Conservation (phyloP, 192 early-diverging fungal genomes). For the Obelidium mucronatum region DNA sequence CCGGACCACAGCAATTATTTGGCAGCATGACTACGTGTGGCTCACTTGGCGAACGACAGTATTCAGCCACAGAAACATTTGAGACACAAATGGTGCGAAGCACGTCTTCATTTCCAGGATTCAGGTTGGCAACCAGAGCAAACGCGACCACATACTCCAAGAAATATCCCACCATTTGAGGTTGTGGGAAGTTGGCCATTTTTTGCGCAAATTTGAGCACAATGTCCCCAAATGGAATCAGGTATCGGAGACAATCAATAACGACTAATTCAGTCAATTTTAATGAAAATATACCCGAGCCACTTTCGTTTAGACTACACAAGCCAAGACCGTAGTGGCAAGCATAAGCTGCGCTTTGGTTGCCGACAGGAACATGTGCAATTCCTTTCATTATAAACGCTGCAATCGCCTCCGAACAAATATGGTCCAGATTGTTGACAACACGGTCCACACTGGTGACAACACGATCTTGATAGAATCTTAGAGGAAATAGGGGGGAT, state of each 20-base stretch:
- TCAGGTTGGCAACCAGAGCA: conserved; percentile 37
- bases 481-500: conserved; percentile 31
- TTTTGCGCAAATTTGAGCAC: neutral
- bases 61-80: conserved; percentile 8
- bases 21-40: too few species aligned
- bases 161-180: conserved; percentile 44
- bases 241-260: conserved; percentile 38
- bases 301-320: conserved; percentile 1
- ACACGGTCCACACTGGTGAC: conserved; percentile 15
- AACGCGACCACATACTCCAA: conserved; percentile 46
- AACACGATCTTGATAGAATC: conserved; percentile 41
- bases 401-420: conserved; percentile 28
- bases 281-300: conserved; percentile 6
- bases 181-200: conserved; percentile 11
- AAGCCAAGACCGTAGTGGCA: conserved; percentile 39
- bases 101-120: neutral
- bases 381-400: conserved; percentile 26
- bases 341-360: conserved; percentile 5
- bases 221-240: conserved; percentile 39
- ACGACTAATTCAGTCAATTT: conserved; percentile 35
- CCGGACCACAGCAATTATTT: too few species aligned
- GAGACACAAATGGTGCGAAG: neutral
- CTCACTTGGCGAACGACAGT: too few species aligned
- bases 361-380: neutral
- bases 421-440: neutral